Evolutionary conservation across 192 early-diverging fungal genomes (phyloP), one percentile per base, ranked within the genome.

Genomic region (Umbelopsis isabellina): DNA sequence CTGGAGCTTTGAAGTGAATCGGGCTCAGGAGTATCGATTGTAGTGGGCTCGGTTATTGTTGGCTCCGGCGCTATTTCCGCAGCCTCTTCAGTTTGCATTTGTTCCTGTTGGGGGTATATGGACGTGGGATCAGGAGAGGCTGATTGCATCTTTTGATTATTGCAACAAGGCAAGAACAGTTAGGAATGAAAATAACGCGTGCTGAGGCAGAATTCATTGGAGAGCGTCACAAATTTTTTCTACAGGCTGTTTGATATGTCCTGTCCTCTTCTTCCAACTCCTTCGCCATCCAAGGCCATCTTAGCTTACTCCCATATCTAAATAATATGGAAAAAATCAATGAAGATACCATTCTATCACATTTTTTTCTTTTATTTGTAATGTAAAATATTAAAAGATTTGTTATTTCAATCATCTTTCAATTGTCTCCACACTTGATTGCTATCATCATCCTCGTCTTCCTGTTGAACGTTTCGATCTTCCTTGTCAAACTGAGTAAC

Each of bases 401-500:
- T 8, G 21, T 11, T 52, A 25, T 11, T 5, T 25, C 21, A 61
- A 11, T 79, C 79, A 16, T 67, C 52, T 8, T 65, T 50, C 67
- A 80, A 73, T 7, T 68, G 64, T 41, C 70, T 76, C 79, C 86
- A 70, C 20, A 88, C 86, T 52, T 80, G 84, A 73, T 85, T 88
- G 30, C 83, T 87, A 13, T 89, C 83, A 35, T 87, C 82, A 16
- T 92, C 84, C 16, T 86, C 84, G 15, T 85, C 84, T 52, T 89
- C 86, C 25, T 82, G 85, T 12, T 80, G 77, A 8, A 80, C 69
- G 2, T 66, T 67, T 22, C 80, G 75, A 18, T 91, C 85, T 68
- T 88, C 86, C 44, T 88, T 85, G 72, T 91, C 90, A 75, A 93
- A 94, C 45, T 83, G 70, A 51, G 90, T 84, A 18, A 91, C 75